Conservation (phyloP, 2,329 filamentous ascomycete genomes). For the Lasiodiplodia sp. region DNA sequence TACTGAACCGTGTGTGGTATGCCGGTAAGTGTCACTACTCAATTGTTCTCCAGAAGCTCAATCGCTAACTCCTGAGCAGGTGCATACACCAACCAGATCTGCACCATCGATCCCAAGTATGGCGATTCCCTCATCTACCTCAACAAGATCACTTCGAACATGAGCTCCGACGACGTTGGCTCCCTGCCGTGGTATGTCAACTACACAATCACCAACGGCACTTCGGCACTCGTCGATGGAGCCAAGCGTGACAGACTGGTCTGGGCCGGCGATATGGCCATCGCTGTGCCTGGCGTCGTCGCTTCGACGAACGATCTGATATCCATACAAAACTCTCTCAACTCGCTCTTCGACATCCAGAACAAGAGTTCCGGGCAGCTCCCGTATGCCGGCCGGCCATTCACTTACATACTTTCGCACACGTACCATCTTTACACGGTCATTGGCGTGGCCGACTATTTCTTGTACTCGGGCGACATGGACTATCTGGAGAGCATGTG, state of each 20-base stretch:
- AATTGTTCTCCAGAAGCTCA: neutral
- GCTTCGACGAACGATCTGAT: slow-evolving; percentile 53
- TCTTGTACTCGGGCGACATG: slow-evolving; percentile 52
- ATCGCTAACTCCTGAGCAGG: slow-evolving; percentile 32
- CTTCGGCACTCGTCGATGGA: slow-evolving; percentile 49
- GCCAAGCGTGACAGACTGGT: slow-evolving; percentile 53
- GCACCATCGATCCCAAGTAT: slow-evolving; percentile 46
- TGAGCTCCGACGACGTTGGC: slow-evolving; percentile 42
- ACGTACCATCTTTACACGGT: slow-evolving; percentile 64
- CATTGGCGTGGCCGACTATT: slow-evolving; percentile 56
- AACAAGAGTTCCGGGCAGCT: slow-evolving; percentile 40
- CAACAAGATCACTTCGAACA: slow-evolving; percentile 6
- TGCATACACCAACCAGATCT: slow-evolving; percentile 50
- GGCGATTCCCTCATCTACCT: slow-evolving; percentile 49
- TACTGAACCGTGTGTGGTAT: slow-evolving; percentile 55
- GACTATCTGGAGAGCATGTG: slow-evolving; percentile 52
- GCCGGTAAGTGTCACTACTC: slow-evolving; percentile 38
- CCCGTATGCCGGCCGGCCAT: slow-evolving; percentile 60
- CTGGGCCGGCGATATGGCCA: slow-evolving; percentile 60
- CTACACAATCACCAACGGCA: slow-evolving; percentile 45
- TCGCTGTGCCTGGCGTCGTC: slow-evolving; percentile 51
- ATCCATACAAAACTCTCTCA: slow-evolving; percentile 54
- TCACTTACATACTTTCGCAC: slow-evolving; percentile 51
- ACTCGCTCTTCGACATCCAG: slow-evolving; percentile 24
- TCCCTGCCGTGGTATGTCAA: slow-evolving; percentile 51